A percentile compares a stretch with the other conserved stretches of the same genome.
Evolutionary conservation across 116 monocot genomes (phyloP).

Genomic region (Cymodocea nodosa): DNA sequence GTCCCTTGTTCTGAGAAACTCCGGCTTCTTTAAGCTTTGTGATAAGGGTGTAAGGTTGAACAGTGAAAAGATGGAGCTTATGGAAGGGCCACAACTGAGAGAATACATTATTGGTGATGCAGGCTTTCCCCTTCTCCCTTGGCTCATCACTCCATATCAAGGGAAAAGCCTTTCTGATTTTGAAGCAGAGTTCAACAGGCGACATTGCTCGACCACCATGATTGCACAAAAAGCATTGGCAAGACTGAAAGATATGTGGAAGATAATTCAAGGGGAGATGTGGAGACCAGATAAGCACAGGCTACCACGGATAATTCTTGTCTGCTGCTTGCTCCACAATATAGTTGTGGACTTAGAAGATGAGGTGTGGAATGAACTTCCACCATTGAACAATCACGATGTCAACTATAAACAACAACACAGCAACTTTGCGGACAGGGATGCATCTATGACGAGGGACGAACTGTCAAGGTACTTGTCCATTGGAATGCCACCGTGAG

Average conservation of each 20-base stretch:
- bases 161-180: conserved; percentile 38
- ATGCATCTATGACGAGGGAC: conserved; percentile 38
- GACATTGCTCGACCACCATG: conserved; percentile 40
- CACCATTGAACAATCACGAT: conserved; percentile 38
- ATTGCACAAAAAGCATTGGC: conserved; percentile 66
- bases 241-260: conserved; percentile 80
- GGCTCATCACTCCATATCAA: conserved; percentile 81
- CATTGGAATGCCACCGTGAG: conserved; percentile 33
- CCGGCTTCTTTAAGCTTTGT: conserved; percentile 65
- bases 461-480: conserved; percentile 34
- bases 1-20: conserved; percentile 35
- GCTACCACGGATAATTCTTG: conserved; percentile 78
- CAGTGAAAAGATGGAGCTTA: conserved; percentile 25
- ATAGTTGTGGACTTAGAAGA: conserved; percentile 70
- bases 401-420: conserved; percentile 40
- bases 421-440: conserved; percentile 37
- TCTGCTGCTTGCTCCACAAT: conserved; percentile 85
- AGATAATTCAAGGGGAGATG: conserved; percentile 85
- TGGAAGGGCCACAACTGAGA: conserved; percentile 47
- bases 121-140: conserved; percentile 64
- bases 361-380: conserved; percentile 36
- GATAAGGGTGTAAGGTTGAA: conserved; percentile 46
- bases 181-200: conserved; percentile 46
- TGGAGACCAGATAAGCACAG: conserved; percentile 91
- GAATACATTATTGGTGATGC: conserved; percentile 69